Conservation (phyloP, 2,329 filamentous ascomycete species). For the Phialocephala subalpina region DNA sequence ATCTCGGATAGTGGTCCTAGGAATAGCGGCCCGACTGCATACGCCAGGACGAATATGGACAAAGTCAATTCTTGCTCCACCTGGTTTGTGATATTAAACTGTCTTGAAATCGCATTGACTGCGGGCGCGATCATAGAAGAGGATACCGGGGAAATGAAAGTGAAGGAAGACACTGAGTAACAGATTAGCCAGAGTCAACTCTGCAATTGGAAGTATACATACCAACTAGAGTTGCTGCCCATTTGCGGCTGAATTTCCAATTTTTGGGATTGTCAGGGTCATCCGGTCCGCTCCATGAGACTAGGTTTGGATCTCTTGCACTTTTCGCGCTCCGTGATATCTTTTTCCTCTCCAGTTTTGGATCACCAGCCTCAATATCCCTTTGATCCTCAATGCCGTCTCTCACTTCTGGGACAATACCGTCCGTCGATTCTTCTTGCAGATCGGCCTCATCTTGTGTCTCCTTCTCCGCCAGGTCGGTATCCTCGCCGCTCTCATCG, state of each 20-base stretch:
- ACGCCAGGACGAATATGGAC: constrained; percentile 55
- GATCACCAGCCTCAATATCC: constrained; percentile 35
- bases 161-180: constrained; percentile 51
- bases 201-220: constrained; percentile 9
- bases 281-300: constrained; percentile 37
- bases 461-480: constrained; percentile 28
- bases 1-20: constrained; percentile 69
- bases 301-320: constrained; percentile 38
- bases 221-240: constrained; percentile 55
- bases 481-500: constrained; percentile 25
- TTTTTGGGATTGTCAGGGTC: constrained; percentile 42
- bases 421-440: constrained; percentile 15
- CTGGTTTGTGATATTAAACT: constrained; percentile 58
- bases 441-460: constrained; percentile 18
- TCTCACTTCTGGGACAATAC: constrained; percentile 35
- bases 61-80: constrained; percentile 55
- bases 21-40: constrained; percentile 55
- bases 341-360: constrained; percentile 32
- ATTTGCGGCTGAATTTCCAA: constrained; percentile 48
- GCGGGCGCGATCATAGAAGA: constrained; percentile 62
- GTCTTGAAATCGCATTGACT: constrained; percentile 58
- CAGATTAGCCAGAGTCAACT: constrained; percentile 14
- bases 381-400: constrained; percentile 37
- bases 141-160: constrained; percentile 60
- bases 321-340: constrained; percentile 34